phyloP scores from a whole-genome alignment of 2,329 filamentous ascomycete genomes.

The Sclerotinia nivalis region DNA sequence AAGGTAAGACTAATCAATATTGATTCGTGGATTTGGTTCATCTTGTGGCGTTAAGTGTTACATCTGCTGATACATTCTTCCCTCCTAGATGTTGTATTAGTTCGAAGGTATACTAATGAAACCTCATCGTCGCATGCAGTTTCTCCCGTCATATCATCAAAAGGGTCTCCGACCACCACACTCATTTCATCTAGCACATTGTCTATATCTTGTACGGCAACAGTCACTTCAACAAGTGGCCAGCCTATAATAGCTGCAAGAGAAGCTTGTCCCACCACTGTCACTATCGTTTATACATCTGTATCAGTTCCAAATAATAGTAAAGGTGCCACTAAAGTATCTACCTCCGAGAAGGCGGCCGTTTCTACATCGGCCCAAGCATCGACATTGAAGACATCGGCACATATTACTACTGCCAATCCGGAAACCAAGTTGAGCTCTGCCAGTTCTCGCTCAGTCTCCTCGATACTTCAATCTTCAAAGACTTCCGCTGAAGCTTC shows the following conservation, averaged over 20 bases:
- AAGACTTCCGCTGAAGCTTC: not conserved
- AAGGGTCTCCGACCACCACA: constrained; percentile 20
- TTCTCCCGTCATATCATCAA: constrained; percentile 17
- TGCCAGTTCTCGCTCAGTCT: not conserved
- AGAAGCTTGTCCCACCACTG: constrained; percentile 22
- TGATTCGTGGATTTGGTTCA: constrained; percentile 7
- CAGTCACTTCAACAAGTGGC: constrained; percentile 23
- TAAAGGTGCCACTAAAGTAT: not conserved
- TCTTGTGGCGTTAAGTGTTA: constrained; percentile 21
- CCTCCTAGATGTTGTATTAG: not conserved
- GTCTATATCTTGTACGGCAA: constrained; percentile 25
- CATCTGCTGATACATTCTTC: constrained; percentile 19
- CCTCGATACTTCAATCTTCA: not conserved
- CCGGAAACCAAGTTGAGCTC: not conserved
- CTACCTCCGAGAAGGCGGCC: not conserved
- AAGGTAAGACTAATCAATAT: constrained; percentile 20
- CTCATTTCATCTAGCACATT: constrained; percentile 15
- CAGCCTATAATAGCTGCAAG: constrained; percentile 15
- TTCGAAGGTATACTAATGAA: constrained; percentile 18
- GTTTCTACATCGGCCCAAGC: not conserved
- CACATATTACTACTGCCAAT: not conserved
- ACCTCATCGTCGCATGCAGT: constrained; percentile 20
- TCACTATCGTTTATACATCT: constrained; percentile 21
- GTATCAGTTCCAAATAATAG: constrained; percentile 1
- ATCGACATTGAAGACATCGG: constrained; percentile 11